Base-by-base conservation (phyloP, 2,329 filamentous ascomycete genomes). In the Ramularia endophylla region DNA sequence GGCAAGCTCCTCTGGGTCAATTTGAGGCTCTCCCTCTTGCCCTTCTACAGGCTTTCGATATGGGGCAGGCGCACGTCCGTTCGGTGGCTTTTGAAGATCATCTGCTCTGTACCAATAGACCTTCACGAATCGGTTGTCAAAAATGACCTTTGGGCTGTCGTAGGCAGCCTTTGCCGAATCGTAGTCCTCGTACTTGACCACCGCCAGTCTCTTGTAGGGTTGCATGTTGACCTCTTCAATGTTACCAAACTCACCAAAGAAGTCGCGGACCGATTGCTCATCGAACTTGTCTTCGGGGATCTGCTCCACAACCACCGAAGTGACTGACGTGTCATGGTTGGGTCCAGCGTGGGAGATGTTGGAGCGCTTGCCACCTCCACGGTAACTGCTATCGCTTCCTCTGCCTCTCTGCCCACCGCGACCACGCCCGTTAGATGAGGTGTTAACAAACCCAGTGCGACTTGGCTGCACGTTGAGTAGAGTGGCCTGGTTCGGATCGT, bases 81-180 rank as follows among this genome's bases (percentile, higher is more conserved):
- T 46, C 5, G 41, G 38, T 17, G 47, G 41, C 15, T 41, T 47
- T 12, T 51, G 43, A 12, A 58, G 50, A 9, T 36, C 53, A 12
- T 64, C 63, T 4, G 71, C 65, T 52, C 78, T 82, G 57, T 79
- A 74, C 85, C 85, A 90, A 55, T 83, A 88, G 0, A 90, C 82
- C 55, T 87, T 89, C 36, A 92, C 86, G 53, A 92, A 92, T 8
- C 86, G 74, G 53, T 90, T 92, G 55, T 89, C 83, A 57, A 90
- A 92, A 32, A 92, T 81, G 34, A 81, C 81, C 57, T 87, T 87
- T 0, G 86, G 85, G 7, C 83, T 88, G 34, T 75, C 74, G 59
- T 86, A 87, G 2, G 86, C 86, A 12, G 76, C 74, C 44, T 80
- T 77, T 11, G 86, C 86, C 11, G 77, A 66, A 5, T 72, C 72